Percentiles rank a stretch among this genome's conserved stretches.
Conservation (phyloP, 129 eudicot genomes). For the Arctium minus region DNA sequence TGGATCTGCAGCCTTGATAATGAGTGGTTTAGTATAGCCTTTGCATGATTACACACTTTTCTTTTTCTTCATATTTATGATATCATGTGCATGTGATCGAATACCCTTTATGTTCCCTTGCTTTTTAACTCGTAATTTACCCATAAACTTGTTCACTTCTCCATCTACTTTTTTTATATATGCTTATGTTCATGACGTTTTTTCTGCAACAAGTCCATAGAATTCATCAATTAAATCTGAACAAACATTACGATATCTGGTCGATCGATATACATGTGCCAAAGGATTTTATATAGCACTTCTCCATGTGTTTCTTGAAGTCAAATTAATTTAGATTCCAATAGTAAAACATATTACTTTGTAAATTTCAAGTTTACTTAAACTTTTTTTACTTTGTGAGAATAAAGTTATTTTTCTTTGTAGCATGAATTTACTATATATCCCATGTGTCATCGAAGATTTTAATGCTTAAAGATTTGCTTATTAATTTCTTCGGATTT, state of each 20-base stretch:
- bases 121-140: slow-evolving; percentile 18
- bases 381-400: too few relatives aligned
- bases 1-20: slow-evolving; percentile 25
- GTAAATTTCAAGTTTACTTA: not conserved
- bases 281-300: not conserved
- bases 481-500: too few relatives aligned
- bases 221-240: too few relatives aligned
- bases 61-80: slow-evolving; percentile 39
- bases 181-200: too few relatives aligned
- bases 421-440: too few relatives aligned
- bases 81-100: slow-evolving; percentile 73
- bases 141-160: not conserved
- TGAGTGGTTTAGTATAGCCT: slow-evolving; percentile 24
- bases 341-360: too few relatives aligned
- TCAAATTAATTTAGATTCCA: not conserved
- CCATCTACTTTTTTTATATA: not conserved
- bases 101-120: slow-evolving; percentile 63
- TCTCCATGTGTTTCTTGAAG: not conserved
- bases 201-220: too few relatives aligned
- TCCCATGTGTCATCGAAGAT: too few relatives aligned
- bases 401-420: too few relatives aligned
- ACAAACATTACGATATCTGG: too few relatives aligned
- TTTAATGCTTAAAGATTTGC: too few relatives aligned
- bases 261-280: too few relatives aligned
- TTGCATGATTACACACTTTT: slow-evolving; percentile 34